Evolutionary conservation across 352 stramenopile genomes (phyloP).

Genomic region (Phytophthora cactorum): DNA sequence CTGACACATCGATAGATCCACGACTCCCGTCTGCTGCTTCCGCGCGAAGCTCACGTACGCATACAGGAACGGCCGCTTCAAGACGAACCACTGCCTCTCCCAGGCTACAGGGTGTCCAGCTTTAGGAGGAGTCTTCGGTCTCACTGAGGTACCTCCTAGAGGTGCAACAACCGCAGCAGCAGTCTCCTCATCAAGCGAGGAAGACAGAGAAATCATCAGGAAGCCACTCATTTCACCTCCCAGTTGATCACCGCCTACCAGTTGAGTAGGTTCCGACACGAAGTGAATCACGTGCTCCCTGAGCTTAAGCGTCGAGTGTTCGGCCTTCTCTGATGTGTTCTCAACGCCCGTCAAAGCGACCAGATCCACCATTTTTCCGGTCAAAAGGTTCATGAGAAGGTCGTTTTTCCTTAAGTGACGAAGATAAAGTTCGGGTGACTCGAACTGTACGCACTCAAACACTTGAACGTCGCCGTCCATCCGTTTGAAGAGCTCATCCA

Average conservation of each 20-base stretch:
- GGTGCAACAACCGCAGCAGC: constrained; percentile 43
- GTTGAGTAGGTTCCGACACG: constrained; percentile 58
- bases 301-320: constrained; percentile 1
- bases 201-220: constrained; percentile 67
- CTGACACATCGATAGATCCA: constrained; percentile 76
- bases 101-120: constrained; percentile 34
- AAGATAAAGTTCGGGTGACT: constrained; percentile 47
- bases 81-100: constrained; percentile 83
- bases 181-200: constrained; percentile 54
- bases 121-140: constrained; percentile 16
- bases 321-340: constrained; percentile 3
- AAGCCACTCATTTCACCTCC: constrained; percentile 76
- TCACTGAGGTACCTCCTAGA: constrained; percentile 14
- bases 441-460: constrained; percentile 56
- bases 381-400: constrained; percentile 50
- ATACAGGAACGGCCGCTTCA: constrained; percentile 83
- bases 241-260: constrained; percentile 37
- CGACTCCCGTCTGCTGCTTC: constrained; percentile 70
- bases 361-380: constrained; percentile 42
- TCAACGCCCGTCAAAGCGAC: constrained; percentile 4
- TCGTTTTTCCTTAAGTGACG: constrained; percentile 55
- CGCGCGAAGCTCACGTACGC: constrained; percentile 71
- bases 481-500: constrained; percentile 45
- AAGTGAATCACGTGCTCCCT: constrained; percentile 49
- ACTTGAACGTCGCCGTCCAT: constrained; percentile 40